These are phyloP conservation scores for Erigeron philadelphicus DNA, from an alignment of 140 eudicot genomes.

Conservation along the genomic window DNA sequence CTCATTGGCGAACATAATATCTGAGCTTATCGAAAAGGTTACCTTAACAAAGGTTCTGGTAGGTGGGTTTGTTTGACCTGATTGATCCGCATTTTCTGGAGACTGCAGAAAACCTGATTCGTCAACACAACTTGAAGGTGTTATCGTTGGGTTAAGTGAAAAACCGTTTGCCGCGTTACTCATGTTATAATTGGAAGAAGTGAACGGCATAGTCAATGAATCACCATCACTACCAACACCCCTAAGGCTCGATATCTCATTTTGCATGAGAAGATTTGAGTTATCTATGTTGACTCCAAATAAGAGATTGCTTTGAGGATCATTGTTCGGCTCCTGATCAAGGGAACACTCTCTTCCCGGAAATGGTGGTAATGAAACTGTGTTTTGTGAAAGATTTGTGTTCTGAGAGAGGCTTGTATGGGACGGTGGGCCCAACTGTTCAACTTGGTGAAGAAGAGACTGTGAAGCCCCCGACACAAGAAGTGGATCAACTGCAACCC, in stretches of 20 bases:
- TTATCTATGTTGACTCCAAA: slow-evolving; percentile 62
- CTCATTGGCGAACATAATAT: background rate
- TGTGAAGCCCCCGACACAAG: slow-evolving; percentile 46
- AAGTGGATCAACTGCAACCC: slow-evolving; percentile 69
- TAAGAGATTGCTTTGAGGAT: slow-evolving; percentile 57
- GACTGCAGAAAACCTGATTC: slow-evolving; percentile 76
- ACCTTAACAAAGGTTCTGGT: slow-evolving; percentile 72
- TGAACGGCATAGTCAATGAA: slow-evolving; percentile 43
- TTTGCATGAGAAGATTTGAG: slow-evolving; percentile 52
- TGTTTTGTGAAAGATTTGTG: slow-evolving; percentile 40
- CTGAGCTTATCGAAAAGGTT: background rate
- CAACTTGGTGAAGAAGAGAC: slow-evolving; percentile 48
- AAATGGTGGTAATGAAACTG: slow-evolving; percentile 61
- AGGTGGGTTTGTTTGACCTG: slow-evolving; percentile 53
- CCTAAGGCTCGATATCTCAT: slow-evolving; percentile 45
- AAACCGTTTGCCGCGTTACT: slow-evolving; percentile 43
- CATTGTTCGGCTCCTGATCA: slow-evolving; percentile 44
- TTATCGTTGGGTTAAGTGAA: slow-evolving; percentile 50
- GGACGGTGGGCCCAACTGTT: slow-evolving; percentile 39
- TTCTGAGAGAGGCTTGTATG: slow-evolving; percentile 45
- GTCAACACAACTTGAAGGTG: slow-evolving; percentile 65
- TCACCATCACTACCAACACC: slow-evolving; percentile 34
- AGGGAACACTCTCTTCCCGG: slow-evolving; percentile 62
- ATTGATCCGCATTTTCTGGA: slow-evolving; percentile 58
- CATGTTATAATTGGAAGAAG: slow-evolving; percentile 40